Conservation (phyloP, 495 filamentous ascomycete species). For the Pyrenula massariospora region DNA sequence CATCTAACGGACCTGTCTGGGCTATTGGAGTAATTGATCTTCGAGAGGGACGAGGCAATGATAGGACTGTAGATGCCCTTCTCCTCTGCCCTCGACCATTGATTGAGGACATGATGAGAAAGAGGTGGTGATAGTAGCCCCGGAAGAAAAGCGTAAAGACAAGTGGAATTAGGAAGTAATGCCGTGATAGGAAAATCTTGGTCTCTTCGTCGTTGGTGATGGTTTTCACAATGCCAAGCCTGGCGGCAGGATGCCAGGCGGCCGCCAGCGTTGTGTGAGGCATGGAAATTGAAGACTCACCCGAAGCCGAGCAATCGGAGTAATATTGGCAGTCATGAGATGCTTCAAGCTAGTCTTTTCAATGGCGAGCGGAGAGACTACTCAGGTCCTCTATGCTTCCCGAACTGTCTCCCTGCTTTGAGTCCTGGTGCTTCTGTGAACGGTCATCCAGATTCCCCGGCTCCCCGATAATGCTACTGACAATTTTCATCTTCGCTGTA, state of each 20-base stretch:
- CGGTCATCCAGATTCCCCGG: slow-evolving; percentile 18
- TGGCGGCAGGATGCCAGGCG: too few relatives aligned
- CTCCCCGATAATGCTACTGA: slow-evolving; percentile 62
- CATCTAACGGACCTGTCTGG: background rate
- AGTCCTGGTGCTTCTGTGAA: slow-evolving; percentile 15
- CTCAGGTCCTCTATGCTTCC: slow-evolving; percentile 47
- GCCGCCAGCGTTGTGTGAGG: too few relatives aligned
- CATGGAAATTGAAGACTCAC: too few relatives aligned
- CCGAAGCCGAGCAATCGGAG: too few relatives aligned
- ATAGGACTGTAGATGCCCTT: background rate
- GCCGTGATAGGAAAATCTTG: too few relatives aligned
- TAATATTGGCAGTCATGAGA: too few relatives aligned
- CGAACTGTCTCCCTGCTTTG: slow-evolving; percentile 24
- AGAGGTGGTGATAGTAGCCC: too few relatives aligned
- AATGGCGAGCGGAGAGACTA: slow-evolving; percentile 32
- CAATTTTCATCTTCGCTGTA: slow-evolving; percentile 66
- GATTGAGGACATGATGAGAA: background rate
- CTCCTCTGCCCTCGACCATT: background rate
- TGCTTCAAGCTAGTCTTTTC: too few relatives aligned
- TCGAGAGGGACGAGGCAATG: background rate
- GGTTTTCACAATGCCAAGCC: too few relatives aligned
- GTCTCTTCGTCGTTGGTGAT: too few relatives aligned
- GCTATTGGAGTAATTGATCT: background rate
- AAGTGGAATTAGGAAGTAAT: too few relatives aligned
- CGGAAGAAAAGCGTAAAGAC: too few relatives aligned